Evolutionary conservation across 2,329 filamentous ascomycete genomes (phyloP).

Genomic region (Stromatinia cepivora): DNA sequence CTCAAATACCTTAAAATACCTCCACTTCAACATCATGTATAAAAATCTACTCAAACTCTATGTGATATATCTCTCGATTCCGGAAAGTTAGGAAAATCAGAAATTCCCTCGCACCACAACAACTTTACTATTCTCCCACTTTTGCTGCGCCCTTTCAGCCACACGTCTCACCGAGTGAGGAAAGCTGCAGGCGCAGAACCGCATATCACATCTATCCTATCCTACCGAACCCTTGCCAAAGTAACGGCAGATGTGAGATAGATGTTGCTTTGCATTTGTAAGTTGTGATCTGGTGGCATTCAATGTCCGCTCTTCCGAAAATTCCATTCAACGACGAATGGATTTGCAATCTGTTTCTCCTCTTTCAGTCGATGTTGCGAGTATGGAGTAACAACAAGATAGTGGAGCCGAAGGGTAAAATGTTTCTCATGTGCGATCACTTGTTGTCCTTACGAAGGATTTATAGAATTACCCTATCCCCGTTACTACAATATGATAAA

Average conservation of each 20-base stretch:
- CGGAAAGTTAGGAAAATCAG: neutral
- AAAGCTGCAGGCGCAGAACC: conserved; percentile 20
- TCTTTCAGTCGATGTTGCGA: conserved; percentile 8
- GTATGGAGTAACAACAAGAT: conserved; percentile 2
- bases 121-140: conserved; percentile 14
- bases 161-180: conserved; percentile 25
- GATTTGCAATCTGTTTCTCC: conserved; percentile 13
- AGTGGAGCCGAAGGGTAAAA: conserved; percentile 11
- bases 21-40: neutral
- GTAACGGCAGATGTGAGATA: conserved; percentile 11
- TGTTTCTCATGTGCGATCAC: conserved; percentile 6
- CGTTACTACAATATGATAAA: neutral
- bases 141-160: conserved; percentile 20
- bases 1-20: conserved; percentile 9
- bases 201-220: conserved; percentile 22
- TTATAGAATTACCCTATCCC: neutral
- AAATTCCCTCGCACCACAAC: neutral
- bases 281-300: conserved; percentile 5
- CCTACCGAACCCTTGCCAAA: conserved; percentile 5
- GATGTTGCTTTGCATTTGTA: conserved; percentile 17
- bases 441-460: neutral
- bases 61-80: neutral
- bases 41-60: neutral
- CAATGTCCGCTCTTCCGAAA: conserved; percentile 16
- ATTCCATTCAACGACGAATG: conserved; percentile 3